Conservation (phyloP, 164 flowering plant genomes). For the Akebia trifoliata region DNA sequence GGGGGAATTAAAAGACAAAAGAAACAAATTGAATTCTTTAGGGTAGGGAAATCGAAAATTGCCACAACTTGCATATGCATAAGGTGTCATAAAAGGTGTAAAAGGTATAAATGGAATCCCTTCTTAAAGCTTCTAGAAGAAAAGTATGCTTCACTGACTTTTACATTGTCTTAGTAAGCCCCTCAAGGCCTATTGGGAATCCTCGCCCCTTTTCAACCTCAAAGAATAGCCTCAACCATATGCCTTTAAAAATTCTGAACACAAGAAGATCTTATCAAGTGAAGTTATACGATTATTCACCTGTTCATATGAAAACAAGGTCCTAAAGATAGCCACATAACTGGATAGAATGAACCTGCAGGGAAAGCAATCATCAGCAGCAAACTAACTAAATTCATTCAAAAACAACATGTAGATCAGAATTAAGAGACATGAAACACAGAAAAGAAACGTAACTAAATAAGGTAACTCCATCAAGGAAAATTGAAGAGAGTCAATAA, state of each 20-base stretch:
- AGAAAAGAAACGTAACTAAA: too few species aligned
- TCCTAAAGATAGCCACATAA: conserved; percentile 75
- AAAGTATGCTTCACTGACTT: not conserved
- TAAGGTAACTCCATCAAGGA: too few species aligned
- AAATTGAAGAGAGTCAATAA: too few species aligned
- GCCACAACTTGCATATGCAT: not conserved
- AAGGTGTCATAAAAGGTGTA: not conserved
- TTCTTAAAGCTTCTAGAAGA: not conserved
- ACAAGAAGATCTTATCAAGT: conserved; percentile 1
- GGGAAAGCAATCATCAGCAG: conserved; percentile 7
- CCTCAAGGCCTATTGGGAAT: not conserved
- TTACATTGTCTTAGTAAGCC: not conserved
- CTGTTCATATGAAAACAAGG: conserved; percentile 74
- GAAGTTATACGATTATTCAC: conserved; percentile 25
- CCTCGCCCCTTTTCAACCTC: not conserved
- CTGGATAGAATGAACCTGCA: conserved; percentile 87
- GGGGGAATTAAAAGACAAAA: not conserved
- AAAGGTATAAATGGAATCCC: not conserved
- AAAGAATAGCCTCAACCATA: not conserved
- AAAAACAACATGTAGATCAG: not conserved
- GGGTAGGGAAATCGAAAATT: not conserved
- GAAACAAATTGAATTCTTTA: not conserved
- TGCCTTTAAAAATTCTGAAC: too few species aligned
- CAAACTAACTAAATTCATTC: conserved; percentile 2
- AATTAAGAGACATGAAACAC: not conserved